Conservation (phyloP, 805 yeast species). For the Cyberlindnera suaveolens region DNA sequence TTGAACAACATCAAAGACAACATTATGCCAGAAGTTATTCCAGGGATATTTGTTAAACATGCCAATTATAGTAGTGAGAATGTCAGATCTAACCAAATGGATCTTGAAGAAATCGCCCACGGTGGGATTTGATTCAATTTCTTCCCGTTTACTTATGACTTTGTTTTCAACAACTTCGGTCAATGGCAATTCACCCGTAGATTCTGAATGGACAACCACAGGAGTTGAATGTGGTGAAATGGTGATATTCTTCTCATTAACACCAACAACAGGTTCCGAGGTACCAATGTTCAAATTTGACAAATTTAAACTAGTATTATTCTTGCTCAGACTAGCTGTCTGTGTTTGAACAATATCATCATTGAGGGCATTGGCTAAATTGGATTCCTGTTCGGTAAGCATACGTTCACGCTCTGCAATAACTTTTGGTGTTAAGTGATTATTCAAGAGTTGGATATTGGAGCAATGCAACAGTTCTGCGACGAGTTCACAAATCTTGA, state of each 20-base stretch:
- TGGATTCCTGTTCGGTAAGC: conserved; percentile 32
- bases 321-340: not conserved
- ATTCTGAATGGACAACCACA: not conserved
- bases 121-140: conserved; percentile 47
- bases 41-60: conserved; percentile 73
- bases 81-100: conserved; percentile 56
- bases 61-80: conserved; percentile 51
- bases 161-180: conserved; percentile 1
- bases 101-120: conserved; percentile 72
- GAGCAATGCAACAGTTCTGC: conserved; percentile 96
- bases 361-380: conserved; percentile 21
- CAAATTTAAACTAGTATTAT: conserved; percentile 12
- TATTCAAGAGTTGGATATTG: conserved; percentile 87
- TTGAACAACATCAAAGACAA: conserved; percentile 77
- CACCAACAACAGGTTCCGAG: conserved; percentile 25
- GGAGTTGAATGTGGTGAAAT: conserved; percentile 21
- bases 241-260: conserved; percentile 20
- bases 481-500: conserved; percentile 85
- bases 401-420: conserved; percentile 65
- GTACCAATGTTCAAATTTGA: conserved; percentile 23
- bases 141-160: conserved; percentile 11
- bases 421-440: conserved; percentile 61
- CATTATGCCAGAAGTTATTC: conserved; percentile 83
- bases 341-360: conserved; percentile 18
- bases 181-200: conserved; percentile 11